Conservation (phyloP, 495 filamentous ascomycete species). For the Aspergillus affinis region DNA sequence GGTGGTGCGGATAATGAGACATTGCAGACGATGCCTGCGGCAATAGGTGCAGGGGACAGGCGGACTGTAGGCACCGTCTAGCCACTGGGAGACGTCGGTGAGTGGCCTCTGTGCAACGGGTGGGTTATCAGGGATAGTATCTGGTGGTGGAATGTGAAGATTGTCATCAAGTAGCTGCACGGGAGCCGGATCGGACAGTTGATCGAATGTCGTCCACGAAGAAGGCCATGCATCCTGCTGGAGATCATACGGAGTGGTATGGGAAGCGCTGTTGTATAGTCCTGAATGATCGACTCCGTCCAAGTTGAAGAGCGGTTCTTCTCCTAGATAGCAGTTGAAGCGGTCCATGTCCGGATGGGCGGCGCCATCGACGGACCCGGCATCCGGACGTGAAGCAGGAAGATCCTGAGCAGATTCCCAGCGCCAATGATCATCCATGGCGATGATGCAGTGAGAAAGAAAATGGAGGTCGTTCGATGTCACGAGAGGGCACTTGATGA, state of each 20-base stretch:
- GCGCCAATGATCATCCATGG: background rate
- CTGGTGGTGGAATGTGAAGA: background rate
- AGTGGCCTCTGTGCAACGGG: slow-evolving; percentile 11
- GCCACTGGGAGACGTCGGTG: slow-evolving; percentile 37
- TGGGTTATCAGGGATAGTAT: background rate
- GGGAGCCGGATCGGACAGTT: background rate
- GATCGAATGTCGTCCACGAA: background rate
- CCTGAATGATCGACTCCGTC: background rate
- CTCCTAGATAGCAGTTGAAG: background rate
- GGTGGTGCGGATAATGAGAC: slow-evolving; percentile 46
- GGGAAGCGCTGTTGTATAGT: background rate
- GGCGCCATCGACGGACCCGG: background rate
- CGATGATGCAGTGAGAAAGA: background rate
- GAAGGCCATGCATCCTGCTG: background rate
- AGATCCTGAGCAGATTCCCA: background rate
- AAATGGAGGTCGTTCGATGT: background rate
- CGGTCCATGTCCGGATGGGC: background rate
- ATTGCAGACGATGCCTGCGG: slow-evolving; percentile 42
- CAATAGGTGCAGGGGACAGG: slow-evolving; percentile 44
- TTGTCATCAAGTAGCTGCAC: background rate
- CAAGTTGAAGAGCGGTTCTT: background rate
- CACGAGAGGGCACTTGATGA: background rate
- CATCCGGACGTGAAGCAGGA: background rate
- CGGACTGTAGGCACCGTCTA: slow-evolving; percentile 45
- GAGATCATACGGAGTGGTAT: background rate